A percentile compares a stretch with the other conserved stretches of the same genome.
phyloP scores from a whole-genome alignment of 257 asterid genomes.

The Lycium barbarum region DNA sequence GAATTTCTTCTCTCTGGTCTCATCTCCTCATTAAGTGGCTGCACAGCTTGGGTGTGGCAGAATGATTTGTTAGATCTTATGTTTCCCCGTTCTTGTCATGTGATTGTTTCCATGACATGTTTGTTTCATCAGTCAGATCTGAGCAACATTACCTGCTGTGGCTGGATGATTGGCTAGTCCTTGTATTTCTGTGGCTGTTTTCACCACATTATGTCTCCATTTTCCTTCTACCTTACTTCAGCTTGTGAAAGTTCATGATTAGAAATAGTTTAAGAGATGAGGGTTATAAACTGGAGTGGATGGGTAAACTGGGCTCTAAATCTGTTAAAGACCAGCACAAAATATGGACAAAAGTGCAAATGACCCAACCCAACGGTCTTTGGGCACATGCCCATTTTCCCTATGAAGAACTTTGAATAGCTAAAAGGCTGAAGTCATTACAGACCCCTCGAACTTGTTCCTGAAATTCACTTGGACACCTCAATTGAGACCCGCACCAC shows the following conservation, averaged over 20 bases:
- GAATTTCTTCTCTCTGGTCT: not conserved
- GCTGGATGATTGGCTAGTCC: not conserved
- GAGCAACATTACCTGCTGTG: not conserved
- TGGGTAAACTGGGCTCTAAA: too few relatives aligned
- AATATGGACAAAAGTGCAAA: too few relatives aligned
- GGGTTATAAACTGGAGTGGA: too few relatives aligned
- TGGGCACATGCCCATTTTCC: too few relatives aligned
- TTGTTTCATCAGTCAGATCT: not conserved
- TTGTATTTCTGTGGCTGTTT: not conserved
- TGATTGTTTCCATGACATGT: not conserved
- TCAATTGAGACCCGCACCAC: too few relatives aligned
- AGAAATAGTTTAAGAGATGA: too few relatives aligned
- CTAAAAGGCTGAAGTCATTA: too few relatives aligned
- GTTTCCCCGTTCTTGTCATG: not conserved
- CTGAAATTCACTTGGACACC: too few relatives aligned
- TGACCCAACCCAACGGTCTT: too few relatives aligned
- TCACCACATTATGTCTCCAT: not conserved
- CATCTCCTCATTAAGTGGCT: not conserved
- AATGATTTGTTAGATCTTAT: not conserved
- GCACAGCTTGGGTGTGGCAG: not conserved
- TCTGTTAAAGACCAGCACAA: too few relatives aligned
- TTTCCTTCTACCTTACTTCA: not conserved
- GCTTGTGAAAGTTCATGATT: not conserved
- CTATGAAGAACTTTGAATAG: too few relatives aligned
- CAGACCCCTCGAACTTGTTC: too few relatives aligned